These are phyloP conservation scores for Solanum etuberosum DNA, from an alignment of 257 asterid genomes.

Conservation along the genomic window DNA sequence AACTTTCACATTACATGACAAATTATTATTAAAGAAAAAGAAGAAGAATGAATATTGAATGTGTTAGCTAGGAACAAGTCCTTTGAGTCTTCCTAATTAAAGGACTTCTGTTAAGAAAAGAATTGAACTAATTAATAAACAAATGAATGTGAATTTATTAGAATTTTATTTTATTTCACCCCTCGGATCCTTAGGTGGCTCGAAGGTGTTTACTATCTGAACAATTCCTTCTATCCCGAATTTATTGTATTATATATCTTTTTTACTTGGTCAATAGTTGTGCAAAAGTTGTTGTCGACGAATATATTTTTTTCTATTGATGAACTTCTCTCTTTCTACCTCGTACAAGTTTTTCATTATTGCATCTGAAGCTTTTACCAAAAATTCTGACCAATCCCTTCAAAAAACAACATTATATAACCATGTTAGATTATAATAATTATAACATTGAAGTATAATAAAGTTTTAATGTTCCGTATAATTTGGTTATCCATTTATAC, in stretches of 20 bases:
- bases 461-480: too few relatives aligned
- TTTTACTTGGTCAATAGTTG: not conserved
- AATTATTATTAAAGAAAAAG: not conserved
- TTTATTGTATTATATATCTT: not conserved
- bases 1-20: not conserved
- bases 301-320: not conserved
- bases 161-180: not conserved
- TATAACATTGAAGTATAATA: not conserved
- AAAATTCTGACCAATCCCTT: conserved; percentile 78
- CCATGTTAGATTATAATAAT: not conserved
- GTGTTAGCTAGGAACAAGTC: not conserved
- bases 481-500: not conserved
- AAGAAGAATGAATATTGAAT: not conserved
- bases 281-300: not conserved
- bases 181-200: not conserved
- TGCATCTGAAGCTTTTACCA: conserved; percentile 49
- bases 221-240: fast-evolving
- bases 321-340: conserved; percentile 35
- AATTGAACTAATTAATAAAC: not conserved
- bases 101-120: not conserved
- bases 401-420: not conserved
- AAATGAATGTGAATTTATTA: not conserved
- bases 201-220: not conserved
- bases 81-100: not conserved
- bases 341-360: conserved; percentile 69